Evolutionary conservation across 768 basidiomycete genomes (phyloP).

Genomic region (Xerocomellus intermedius): DNA sequence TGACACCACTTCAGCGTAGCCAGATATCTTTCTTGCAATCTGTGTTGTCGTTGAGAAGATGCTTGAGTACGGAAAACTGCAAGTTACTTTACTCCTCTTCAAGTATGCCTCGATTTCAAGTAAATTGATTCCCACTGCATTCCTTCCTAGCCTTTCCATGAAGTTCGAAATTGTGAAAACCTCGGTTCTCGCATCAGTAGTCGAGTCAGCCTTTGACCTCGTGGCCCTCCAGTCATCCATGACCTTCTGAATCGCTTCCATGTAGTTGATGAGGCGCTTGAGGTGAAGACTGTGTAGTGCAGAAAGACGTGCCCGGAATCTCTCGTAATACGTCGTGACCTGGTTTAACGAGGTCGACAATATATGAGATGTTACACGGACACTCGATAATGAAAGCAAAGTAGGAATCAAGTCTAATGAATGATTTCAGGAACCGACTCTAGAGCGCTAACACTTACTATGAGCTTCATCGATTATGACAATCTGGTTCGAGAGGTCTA

Average conservation of each 20-base stretch:
- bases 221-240: constrained; percentile 48
- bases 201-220: constrained; percentile 16
- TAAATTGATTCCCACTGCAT: constrained; percentile 74
- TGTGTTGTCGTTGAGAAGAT: constrained; percentile 20
- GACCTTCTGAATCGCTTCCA: constrained; percentile 66
- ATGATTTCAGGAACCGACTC: constrained; percentile 1
- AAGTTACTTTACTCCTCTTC: constrained; percentile 82
- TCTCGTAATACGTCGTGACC: constrained; percentile 70
- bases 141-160: constrained; percentile 61
- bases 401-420: constrained; percentile 81
- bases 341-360: constrained; percentile 68
- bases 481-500: constrained; percentile 80
- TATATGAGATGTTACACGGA: constrained; percentile 53
- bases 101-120: constrained; percentile 82
- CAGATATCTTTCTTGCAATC: constrained; percentile 80
- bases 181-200: constrained; percentile 38
- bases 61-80: background rate
- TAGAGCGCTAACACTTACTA: constrained; percentile 53
- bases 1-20: constrained; percentile 68
- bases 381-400: constrained; percentile 80
- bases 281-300: constrained; percentile 74
- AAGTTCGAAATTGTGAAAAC: constrained; percentile 71
- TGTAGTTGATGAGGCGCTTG: constrained; percentile 70
- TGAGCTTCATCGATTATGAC: constrained; percentile 97
- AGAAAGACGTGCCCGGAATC: constrained; percentile 76